Evolutionary conservation across 805 yeast species (phyloP).

Genomic region (Candida boleticola): DNA sequence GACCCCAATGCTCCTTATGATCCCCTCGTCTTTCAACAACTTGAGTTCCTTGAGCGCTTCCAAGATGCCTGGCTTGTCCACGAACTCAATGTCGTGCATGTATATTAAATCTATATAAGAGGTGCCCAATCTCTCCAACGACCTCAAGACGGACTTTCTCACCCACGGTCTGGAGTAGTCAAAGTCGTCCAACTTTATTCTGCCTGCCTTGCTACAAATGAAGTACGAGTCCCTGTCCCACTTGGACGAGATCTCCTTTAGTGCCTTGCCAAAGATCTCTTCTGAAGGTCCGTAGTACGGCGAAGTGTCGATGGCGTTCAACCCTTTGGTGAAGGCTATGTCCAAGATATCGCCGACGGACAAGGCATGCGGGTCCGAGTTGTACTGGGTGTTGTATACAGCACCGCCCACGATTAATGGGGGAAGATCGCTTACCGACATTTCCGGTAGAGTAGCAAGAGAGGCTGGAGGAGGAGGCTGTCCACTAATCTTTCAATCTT

Average conservation of each 20-base stretch:
- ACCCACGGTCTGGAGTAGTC: slow-evolving; percentile 69
- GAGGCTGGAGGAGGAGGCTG: background rate
- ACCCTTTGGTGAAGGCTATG: slow-evolving; percentile 63
- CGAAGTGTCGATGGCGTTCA: slow-evolving; percentile 82
- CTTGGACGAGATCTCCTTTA: slow-evolving; percentile 26
- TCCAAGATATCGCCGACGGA: slow-evolving; percentile 58
- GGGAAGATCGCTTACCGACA: slow-evolving; percentile 37
- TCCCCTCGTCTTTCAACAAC: slow-evolving; percentile 60
- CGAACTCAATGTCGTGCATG: slow-evolving; percentile 88
- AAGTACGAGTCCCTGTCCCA: slow-evolving; percentile 61
- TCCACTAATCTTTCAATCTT: too few species aligned
- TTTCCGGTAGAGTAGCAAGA: background rate
- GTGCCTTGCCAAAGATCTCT: slow-evolving; percentile 64
- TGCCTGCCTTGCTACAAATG: slow-evolving; percentile 84
- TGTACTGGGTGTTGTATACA: slow-evolving; percentile 77
- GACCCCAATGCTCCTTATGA: slow-evolving; percentile 65
- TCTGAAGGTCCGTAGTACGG: slow-evolving; percentile 95
- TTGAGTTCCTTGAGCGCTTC: slow-evolving; percentile 64
- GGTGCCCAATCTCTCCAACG: slow-evolving; percentile 65
- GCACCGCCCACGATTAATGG: slow-evolving; percentile 85
- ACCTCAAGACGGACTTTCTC: slow-evolving; percentile 60
- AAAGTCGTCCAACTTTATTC: slow-evolving; percentile 65
- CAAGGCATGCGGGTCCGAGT: slow-evolving; percentile 59
- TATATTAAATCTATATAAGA: slow-evolving; percentile 76
- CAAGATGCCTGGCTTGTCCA: slow-evolving; percentile 48